These are phyloP conservation scores for Trichosporon ovoides DNA, from an alignment of 1,284 basidiomycete genomes.

Conservation along the genomic window DNA sequence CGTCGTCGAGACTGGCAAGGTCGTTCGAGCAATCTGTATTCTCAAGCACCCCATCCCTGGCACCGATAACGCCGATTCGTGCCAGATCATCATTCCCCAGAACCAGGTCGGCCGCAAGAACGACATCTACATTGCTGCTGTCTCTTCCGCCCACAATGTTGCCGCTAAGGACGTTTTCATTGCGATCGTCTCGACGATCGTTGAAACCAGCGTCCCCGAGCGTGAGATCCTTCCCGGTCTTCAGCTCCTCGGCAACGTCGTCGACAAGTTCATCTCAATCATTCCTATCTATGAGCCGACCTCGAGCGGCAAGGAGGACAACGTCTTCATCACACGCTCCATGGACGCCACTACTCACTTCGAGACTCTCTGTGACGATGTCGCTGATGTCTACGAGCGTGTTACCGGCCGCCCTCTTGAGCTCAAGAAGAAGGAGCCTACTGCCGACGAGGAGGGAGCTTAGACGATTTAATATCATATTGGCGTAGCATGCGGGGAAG, in stretches of 20 bases:
- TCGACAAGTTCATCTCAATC: slow-evolving; percentile 95
- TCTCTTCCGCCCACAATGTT: slow-evolving; percentile 95
- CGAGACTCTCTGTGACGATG: slow-evolving; percentile 94
- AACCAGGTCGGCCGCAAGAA: slow-evolving; percentile 94
- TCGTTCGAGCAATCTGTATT: slow-evolving; percentile 95
- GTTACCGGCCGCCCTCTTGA: slow-evolving; percentile 53
- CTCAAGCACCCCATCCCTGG: slow-evolving; percentile 98
- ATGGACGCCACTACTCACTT: slow-evolving; percentile 99
- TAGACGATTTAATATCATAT: slow-evolving; percentile 4
- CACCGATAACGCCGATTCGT: slow-evolving; percentile 87
- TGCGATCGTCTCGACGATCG: slow-evolving; percentile 96
- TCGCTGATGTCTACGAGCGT: slow-evolving; percentile 86
- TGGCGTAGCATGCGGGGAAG: not conserved
- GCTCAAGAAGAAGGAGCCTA: slow-evolving; percentile 49
- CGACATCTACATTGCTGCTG: slow-evolving; percentile 98
- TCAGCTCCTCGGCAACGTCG: slow-evolving; percentile 83
- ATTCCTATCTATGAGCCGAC: slow-evolving; percentile 86
- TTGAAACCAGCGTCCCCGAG: slow-evolving; percentile 91
- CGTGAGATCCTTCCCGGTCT: slow-evolving; percentile 87
- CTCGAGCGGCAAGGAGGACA: slow-evolving; percentile 63
- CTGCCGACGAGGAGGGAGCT: slow-evolving; percentile 17
- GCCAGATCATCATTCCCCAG: slow-evolving; percentile 96
- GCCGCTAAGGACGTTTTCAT: slow-evolving; percentile 92
- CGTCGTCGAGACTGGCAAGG: slow-evolving; percentile 88
- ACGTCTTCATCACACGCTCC: slow-evolving; percentile 93